Percentiles rank a stretch among this genome's conserved stretches.
Evolutionary conservation across 2,329 filamentous ascomycete species (phyloP).

Genomic region (Gremmenia infestans): DNA sequence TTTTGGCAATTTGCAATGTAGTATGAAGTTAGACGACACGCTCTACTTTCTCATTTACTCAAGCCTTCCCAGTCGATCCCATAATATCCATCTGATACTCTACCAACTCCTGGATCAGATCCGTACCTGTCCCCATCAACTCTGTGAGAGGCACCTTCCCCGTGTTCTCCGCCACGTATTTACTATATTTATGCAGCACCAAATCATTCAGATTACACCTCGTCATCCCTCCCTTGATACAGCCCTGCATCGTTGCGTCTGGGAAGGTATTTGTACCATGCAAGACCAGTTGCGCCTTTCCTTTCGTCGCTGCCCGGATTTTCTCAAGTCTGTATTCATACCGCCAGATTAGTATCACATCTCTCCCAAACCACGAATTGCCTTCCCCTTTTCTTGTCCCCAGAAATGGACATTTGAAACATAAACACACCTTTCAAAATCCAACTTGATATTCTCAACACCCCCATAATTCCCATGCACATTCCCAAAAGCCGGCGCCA

Average conservation of each 20-base stretch:
- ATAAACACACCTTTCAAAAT: constrained; percentile 38
- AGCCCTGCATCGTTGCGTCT: constrained; percentile 44
- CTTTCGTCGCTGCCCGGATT: constrained; percentile 33
- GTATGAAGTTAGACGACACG: too few species aligned
- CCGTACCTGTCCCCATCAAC: constrained; percentile 41
- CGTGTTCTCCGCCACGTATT: constrained; percentile 37
- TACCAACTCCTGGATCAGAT: constrained; percentile 29
- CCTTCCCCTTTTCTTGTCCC: neutral
- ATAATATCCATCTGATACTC: constrained; percentile 29
- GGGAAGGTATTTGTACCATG: constrained; percentile 54
- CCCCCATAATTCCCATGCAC: constrained; percentile 57
- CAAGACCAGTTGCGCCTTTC: constrained; percentile 43
- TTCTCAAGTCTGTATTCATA: constrained; percentile 32
- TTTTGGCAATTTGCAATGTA: too few species aligned
- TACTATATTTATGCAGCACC: constrained; percentile 46
- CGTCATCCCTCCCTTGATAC: constrained; percentile 46
- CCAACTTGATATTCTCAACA: constrained; percentile 38
- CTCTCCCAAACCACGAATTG: too few species aligned
- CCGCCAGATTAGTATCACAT: constrained; percentile 26
- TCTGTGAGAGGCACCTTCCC: constrained; percentile 31
- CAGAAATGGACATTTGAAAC: neutral
- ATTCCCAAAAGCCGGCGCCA: constrained; percentile 64
- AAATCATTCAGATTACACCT: constrained; percentile 57
- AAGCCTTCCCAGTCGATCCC: constrained; percentile 23
- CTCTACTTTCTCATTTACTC: too few species aligned